Evolutionary conservation across 176 grass and related monocot genomes (phyloP).

Genomic region (Phoenix dactylifera): DNA sequence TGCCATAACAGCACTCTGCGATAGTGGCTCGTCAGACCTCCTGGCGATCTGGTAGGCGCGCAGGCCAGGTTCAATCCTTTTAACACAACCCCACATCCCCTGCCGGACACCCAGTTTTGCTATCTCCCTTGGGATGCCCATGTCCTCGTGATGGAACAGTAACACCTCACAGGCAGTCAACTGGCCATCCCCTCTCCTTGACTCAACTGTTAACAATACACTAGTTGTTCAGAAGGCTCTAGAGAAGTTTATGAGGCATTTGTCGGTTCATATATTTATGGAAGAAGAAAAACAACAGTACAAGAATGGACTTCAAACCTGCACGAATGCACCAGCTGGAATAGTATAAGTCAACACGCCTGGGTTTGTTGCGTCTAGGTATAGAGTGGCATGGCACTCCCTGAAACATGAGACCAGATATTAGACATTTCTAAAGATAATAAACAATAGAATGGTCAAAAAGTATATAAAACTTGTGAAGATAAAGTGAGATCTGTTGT

Average conservation of each 20-base stretch:
- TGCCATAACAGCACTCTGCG: conserved; percentile 41
- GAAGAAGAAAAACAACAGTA: conserved; percentile 1
- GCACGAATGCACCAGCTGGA: conserved; percentile 92
- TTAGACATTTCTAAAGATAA: no score
- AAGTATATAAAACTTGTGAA: no score
- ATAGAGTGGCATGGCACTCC: conserved; percentile 57
- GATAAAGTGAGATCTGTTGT: no score
- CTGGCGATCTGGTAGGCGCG: conserved; percentile 51
- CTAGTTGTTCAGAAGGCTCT: not conserved
- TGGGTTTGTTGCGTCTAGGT: conserved; percentile 53
- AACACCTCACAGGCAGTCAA: conserved; percentile 67
- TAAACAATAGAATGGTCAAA: no score
- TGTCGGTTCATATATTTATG: not conserved
- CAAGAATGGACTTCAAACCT: conserved; percentile 24
- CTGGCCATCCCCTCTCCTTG: conserved; percentile 37
- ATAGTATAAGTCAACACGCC: conserved; percentile 78
- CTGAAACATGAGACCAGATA: conserved; percentile 25
- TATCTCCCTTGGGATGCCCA: conserved; percentile 78
- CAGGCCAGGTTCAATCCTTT: conserved; percentile 67
- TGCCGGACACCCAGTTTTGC: conserved; percentile 72
- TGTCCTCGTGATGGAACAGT: conserved; percentile 81
- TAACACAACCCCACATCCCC: conserved; percentile 91
- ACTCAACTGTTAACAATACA: conserved; percentile 47
- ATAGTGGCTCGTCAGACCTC: conserved; percentile 34
- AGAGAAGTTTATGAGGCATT: not conserved